These are phyloP conservation scores for Gentiana straminea DNA, from an alignment of 257 asterid genomes.

Conservation along the genomic window DNA sequence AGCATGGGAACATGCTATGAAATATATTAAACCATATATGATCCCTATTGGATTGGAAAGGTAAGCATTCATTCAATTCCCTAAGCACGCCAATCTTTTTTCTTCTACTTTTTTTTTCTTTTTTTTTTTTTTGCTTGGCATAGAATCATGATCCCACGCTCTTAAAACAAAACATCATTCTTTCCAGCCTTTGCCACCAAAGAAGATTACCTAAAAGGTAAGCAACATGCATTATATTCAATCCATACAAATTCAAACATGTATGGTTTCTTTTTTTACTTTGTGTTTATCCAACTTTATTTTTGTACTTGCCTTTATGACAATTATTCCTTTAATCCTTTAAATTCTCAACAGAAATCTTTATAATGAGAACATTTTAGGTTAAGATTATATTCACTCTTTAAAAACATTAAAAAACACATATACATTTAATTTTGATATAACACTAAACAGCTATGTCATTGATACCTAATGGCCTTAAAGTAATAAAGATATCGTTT, in stretches of 20 bases:
- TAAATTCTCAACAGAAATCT: too few relatives aligned
- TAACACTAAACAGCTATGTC: too few relatives aligned
- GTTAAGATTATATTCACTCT: too few relatives aligned
- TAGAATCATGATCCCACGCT: conserved; percentile 46
- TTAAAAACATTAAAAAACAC: too few relatives aligned
- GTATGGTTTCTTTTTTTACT: neutral
- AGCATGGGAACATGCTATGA: conserved; percentile 34
- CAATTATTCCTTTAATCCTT: too few relatives aligned
- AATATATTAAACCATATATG: conserved; percentile 16
- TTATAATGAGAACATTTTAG: too few relatives aligned
- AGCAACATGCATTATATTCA: conserved; percentile 5
- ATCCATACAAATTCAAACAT: neutral
- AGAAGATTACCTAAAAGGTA: conserved; percentile 15
- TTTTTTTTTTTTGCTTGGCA: conserved; percentile 25
- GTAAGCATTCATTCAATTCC: conserved; percentile 26
- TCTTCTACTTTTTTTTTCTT: conserved; percentile 3
- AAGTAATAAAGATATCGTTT: too few relatives aligned
- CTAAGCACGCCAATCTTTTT: conserved; percentile 47
- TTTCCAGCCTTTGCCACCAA: conserved; percentile 21
- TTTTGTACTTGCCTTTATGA: too few relatives aligned
- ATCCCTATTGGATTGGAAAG: conserved; percentile 5
- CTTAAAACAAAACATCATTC: conserved; percentile 22
- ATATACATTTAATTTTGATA: too few relatives aligned
- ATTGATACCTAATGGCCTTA: too few relatives aligned
- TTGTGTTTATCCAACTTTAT: neutral